phyloP scores from a whole-genome alignment of 352 stramenopile species.

The Phytopythium delawarense region DNA sequence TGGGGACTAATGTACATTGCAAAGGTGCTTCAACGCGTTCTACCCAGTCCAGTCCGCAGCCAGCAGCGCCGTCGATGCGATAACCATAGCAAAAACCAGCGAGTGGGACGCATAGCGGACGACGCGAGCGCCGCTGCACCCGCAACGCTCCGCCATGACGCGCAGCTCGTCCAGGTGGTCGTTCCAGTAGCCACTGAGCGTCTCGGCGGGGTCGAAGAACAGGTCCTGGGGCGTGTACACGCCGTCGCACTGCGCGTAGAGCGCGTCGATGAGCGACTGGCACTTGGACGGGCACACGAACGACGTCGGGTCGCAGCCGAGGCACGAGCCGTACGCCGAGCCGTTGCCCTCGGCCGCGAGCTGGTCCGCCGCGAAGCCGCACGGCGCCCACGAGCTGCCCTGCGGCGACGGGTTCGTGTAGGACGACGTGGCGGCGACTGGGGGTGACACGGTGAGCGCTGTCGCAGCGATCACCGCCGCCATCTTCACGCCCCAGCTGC shows the following conservation, averaged over 20 bases:
- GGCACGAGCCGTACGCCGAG: slow-evolving; percentile 57
- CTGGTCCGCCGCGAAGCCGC: slow-evolving; percentile 41
- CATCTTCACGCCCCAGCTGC: background rate
- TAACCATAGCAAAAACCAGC: background rate
- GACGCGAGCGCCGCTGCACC: slow-evolving; percentile 24
- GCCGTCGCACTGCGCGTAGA: slow-evolving; percentile 61
- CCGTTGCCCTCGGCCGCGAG: slow-evolving; percentile 53
- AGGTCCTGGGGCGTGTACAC: slow-evolving; percentile 57
- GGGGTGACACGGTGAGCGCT: slow-evolving; percentile 8
- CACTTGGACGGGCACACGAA: slow-evolving; percentile 60
- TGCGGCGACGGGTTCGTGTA: slow-evolving; percentile 52
- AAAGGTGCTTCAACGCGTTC: background rate
- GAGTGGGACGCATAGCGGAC: background rate
- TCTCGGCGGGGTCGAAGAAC: slow-evolving; percentile 56
- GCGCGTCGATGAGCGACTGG: slow-evolving; percentile 61
- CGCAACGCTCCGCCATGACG: slow-evolving; percentile 49
- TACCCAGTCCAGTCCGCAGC: background rate
- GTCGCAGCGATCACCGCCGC: background rate
- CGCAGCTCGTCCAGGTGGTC: slow-evolving; percentile 51
- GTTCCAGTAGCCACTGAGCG: slow-evolving; percentile 59
- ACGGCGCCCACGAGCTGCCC: slow-evolving; percentile 61
- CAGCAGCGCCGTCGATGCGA: background rate
- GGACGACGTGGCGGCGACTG: slow-evolving; percentile 21
- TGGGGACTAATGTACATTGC: background rate
- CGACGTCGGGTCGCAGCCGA: slow-evolving; percentile 48